Evolutionary conservation across 352 stramenopile genomes (phyloP).

Genomic region (Phytopythium vexans): DNA sequence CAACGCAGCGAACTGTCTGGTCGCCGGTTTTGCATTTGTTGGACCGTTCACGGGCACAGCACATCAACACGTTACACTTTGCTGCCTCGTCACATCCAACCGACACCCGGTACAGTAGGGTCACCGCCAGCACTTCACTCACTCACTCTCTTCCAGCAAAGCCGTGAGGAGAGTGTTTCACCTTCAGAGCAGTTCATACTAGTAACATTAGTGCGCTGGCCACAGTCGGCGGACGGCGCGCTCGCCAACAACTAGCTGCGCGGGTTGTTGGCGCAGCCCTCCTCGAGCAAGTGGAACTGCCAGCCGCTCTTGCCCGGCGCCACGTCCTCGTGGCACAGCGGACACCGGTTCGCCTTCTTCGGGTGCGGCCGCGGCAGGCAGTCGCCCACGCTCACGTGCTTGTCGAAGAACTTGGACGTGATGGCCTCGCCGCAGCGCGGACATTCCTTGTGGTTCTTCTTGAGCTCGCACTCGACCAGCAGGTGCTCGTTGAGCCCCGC

Average conservation of each 20-base stretch:
- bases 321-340: conserved; percentile 81
- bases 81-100: too few species aligned
- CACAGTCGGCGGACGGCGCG: too few species aligned
- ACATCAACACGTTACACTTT: too few species aligned
- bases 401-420: conserved; percentile 78
- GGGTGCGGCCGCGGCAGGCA: conserved; percentile 55
- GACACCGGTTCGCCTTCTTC: conserved; percentile 69
- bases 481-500: conserved; percentile 88
- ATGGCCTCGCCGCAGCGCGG: conserved; percentile 82
- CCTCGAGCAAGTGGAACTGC: conserved; percentile 63
- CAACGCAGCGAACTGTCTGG: too few species aligned
- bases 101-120: too few species aligned
- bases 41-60: too few species aligned
- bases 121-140: too few species aligned
- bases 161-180: too few species aligned
- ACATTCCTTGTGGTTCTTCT: conserved; percentile 80
- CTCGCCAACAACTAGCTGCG: conserved; percentile 33
- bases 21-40: too few species aligned
- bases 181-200: too few species aligned
- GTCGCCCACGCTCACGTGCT: conserved; percentile 75
- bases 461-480: conserved; percentile 85
- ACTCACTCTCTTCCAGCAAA: too few species aligned
- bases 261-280: conserved; percentile 77
- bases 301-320: conserved; percentile 61
- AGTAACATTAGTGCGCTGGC: too few species aligned